These are phyloP conservation scores for Gamarada debralockiae DNA, from an alignment of 495 filamentous ascomycete species.

Conservation along the genomic window DNA sequence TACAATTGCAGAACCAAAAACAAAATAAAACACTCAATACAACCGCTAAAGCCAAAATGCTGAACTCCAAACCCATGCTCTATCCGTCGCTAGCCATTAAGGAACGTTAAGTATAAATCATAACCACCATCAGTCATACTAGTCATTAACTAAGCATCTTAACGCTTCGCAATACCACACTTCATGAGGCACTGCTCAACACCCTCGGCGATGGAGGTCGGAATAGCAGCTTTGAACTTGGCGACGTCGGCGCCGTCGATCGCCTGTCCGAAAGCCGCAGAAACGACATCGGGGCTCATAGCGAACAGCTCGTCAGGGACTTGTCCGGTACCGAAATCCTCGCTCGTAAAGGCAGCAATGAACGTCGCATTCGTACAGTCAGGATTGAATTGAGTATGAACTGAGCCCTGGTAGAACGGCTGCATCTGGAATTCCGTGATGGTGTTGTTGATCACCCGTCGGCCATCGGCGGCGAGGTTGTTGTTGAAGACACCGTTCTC, in stretches of 20 bases:
- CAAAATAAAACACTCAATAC: too few species aligned
- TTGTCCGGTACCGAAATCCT: constrained; percentile 38
- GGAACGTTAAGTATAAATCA: too few species aligned
- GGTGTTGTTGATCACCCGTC: constrained; percentile 27
- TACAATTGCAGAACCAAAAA: too few species aligned
- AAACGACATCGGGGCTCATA: constrained; percentile 31
- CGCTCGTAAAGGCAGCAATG: constrained; percentile 36
- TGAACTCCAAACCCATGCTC: too few species aligned
- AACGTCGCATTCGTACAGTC: constrained; percentile 36
- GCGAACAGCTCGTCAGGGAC: constrained; percentile 29
- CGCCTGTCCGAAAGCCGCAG: constrained; percentile 27
- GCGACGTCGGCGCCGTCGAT: constrained; percentile 32
- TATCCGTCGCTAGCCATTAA: too few species aligned
- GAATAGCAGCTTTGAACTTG: constrained; percentile 32
- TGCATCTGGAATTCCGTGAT: constrained; percentile 34
- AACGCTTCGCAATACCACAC: constrained; percentile 2
- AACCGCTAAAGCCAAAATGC: too few species aligned
- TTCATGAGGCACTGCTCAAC: constrained; percentile 20
- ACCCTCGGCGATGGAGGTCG: constrained; percentile 26
- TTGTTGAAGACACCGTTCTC: constrained; percentile 35
- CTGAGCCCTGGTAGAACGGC: constrained; percentile 38
- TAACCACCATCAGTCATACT: too few species aligned
- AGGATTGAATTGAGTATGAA: constrained; percentile 47
- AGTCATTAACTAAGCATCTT: background rate
- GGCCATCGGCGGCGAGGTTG: constrained; percentile 8